Evolutionary conservation across 768 basidiomycete genomes (phyloP).

Genomic region (Psilocybe cubensis): DNA sequence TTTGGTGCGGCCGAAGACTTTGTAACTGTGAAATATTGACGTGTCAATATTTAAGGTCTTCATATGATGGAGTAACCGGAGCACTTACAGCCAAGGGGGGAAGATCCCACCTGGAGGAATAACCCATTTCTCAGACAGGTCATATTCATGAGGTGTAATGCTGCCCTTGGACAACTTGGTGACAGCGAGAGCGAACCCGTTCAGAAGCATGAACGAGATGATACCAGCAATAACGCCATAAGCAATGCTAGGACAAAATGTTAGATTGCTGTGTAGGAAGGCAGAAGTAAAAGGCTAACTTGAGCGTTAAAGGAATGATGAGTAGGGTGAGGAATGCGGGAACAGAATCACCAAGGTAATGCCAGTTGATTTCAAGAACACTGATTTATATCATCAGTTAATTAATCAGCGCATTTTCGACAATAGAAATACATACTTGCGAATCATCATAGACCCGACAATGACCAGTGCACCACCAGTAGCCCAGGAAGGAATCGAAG

Average conservation of each 20-base stretch:
- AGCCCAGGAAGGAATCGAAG: slow-evolving; percentile 86
- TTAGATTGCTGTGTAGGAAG: background rate
- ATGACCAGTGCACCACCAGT: slow-evolving; percentile 86
- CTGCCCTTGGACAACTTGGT: slow-evolving; percentile 60
- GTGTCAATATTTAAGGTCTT: too few species aligned
- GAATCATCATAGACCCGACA: slow-evolving; percentile 88
- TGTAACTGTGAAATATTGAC: slow-evolving; percentile 2
- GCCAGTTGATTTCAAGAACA: slow-evolving; percentile 87
- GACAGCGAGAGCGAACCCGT: slow-evolving; percentile 65
- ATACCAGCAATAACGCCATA: slow-evolving; percentile 89
- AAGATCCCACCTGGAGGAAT: slow-evolving; percentile 73
- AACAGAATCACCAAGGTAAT: slow-evolving; percentile 85
- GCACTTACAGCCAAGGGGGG: slow-evolving; percentile 68
- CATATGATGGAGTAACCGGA: background rate
- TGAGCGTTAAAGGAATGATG: slow-evolving; percentile 78
- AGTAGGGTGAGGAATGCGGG: slow-evolving; percentile 85
- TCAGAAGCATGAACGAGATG: slow-evolving; percentile 69
- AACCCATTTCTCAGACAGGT: slow-evolving; percentile 68
- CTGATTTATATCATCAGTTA: slow-evolving; percentile 32
- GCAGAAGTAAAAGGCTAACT: slow-evolving; percentile 44
- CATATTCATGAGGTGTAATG: slow-evolving; percentile 66
- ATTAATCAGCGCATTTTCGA: background rate
- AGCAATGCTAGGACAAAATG: slow-evolving; percentile 61
- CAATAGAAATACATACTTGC: slow-evolving; percentile 53
- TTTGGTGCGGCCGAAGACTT: background rate